These are phyloP conservation scores for Calocybe gambosa DNA, from an alignment of 1,284 basidiomycete genomes.

Conservation along the genomic window DNA sequence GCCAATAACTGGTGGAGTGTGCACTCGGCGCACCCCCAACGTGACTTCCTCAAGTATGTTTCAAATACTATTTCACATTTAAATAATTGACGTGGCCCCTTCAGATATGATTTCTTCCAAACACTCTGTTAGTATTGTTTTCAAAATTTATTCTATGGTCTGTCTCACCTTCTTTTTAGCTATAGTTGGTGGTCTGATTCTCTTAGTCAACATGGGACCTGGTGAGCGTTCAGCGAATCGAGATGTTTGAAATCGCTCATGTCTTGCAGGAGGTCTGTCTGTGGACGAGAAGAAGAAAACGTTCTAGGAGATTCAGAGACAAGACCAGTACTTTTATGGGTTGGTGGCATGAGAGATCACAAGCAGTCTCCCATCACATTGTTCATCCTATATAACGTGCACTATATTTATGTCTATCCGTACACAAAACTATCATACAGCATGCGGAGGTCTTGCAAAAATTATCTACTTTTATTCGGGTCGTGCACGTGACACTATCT, in stretches of 20 bases:
- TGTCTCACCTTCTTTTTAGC: constrained; percentile 41
- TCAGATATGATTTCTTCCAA: constrained; percentile 90
- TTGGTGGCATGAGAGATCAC: constrained; percentile 3
- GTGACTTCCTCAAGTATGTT: constrained; percentile 95
- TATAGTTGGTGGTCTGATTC: constrained; percentile 95
- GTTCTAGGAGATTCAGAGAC: constrained; percentile 40
- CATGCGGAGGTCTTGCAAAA: constrained; percentile 4
- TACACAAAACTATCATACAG: constrained; percentile 16
- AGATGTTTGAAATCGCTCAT: constrained; percentile 2
- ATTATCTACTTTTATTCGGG: no score
- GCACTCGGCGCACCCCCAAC: constrained; percentile 87
- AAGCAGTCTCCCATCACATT: constrained; percentile 3
- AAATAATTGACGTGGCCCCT: constrained; percentile 17
- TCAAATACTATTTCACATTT: constrained; percentile 19
- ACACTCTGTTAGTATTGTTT: constrained; percentile 59
- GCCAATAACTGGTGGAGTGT: constrained; percentile 99
- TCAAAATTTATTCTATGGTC: constrained; percentile 6
- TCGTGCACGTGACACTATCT: no score
- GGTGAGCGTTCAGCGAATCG: constrained; percentile 35
- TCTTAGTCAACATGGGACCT: constrained; percentile 98
- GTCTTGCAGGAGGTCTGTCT: constrained; percentile 73
- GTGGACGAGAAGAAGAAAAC: constrained; percentile 99
- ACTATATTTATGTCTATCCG: constrained; percentile 15
- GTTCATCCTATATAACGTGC: constrained; percentile 12
- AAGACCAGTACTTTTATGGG: neutral